These are phyloP conservation scores for Fraxinus baroniana DNA, from an alignment of 305 asterid species.

Conservation along the genomic window DNA sequence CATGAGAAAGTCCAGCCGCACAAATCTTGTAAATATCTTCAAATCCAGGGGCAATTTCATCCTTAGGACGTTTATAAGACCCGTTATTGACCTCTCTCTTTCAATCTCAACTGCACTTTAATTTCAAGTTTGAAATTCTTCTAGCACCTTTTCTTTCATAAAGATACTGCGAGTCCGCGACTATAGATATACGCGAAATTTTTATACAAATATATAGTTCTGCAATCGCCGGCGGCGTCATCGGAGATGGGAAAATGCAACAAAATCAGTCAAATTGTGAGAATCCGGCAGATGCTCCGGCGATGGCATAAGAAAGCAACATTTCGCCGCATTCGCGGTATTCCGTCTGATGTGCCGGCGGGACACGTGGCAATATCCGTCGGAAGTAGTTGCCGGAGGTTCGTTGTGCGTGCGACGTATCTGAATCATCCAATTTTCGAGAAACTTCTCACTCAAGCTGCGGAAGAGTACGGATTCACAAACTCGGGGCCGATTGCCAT, in stretches of 20 bases:
- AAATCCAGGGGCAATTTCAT: slow-evolving; percentile 25
- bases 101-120: neutral
- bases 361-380: slow-evolving; percentile 78
- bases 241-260: slow-evolving; percentile 38
- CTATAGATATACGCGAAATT: neutral
- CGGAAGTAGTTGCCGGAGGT: slow-evolving; percentile 49
- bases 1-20: slow-evolving; percentile 3
- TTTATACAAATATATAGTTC: neutral
- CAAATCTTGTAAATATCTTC: slow-evolving; percentile 23
- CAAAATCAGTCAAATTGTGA: slow-evolving; percentile 58
- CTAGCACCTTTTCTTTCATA: slow-evolving; percentile 5
- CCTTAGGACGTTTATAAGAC: slow-evolving; percentile 7
- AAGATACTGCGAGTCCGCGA: neutral
- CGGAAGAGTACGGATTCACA: slow-evolving; percentile 70
- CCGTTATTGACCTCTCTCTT: slow-evolving; percentile 2
- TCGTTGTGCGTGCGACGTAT: slow-evolving; percentile 58
- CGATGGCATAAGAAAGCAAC: slow-evolving; percentile 65
- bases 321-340: slow-evolving; percentile 26
- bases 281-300: slow-evolving; percentile 67
- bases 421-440: slow-evolving; percentile 70
- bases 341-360: slow-evolving; percentile 66
- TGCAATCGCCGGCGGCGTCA: slow-evolving; percentile 1
- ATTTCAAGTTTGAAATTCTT: slow-evolving; percentile 10
- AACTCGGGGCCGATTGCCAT: slow-evolving; percentile 59
- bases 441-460: slow-evolving; percentile 55